Base-by-base conservation (phyloP, 176 grass and related monocot genomes). In the Ensete ventricosum region DNA sequence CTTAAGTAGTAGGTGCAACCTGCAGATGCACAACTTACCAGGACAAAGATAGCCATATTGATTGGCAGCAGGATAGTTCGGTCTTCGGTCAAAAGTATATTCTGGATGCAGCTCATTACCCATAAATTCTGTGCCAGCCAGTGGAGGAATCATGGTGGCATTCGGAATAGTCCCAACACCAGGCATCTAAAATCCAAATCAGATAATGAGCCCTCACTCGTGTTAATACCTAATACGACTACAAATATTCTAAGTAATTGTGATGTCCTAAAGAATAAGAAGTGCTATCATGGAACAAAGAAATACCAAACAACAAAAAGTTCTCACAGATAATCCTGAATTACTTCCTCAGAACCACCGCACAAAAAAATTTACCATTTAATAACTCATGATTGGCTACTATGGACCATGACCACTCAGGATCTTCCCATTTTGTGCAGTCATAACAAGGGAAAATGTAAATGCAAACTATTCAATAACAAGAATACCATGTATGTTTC, bases 21-120 rank as follows among this genome's bases (percentile, higher is more conserved):
- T 53, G 77, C 59, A 52, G 5, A 43, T 4, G 5, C 34, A 43
- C 34, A 4, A 60, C 64, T 57, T 54, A 87, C 90, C 90, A 78
- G 77, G 67, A 74, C 78, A 83, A 84, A 84, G 82, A 83, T 92
- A 89, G 75, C 73, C 75, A 83, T 83, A 91, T 62, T 67, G 70
- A 5, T 79, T 72, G 67, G 76, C 51, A 81, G 81, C 69, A 77
- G 87, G 82, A 87, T 89, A 89, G 80, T 75, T 82, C 29, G 84
- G 50, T 76, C 86, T 78, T 69, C 83, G 90, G 64, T 92, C 84
- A 81, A 86, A 69, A 67, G 69, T 72, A 73, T 84, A 87, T 75
- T 89, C 76, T 52, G 79, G 49, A 27, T 73, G 50, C 19, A 80
- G 27, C 49, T 82, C 79, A 26, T 73, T 85, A 78, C 76, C 72